phyloP scores from a whole-genome alignment of 108 stramenopile genomes.

The Phaeodactylum tricornutum region DNA sequence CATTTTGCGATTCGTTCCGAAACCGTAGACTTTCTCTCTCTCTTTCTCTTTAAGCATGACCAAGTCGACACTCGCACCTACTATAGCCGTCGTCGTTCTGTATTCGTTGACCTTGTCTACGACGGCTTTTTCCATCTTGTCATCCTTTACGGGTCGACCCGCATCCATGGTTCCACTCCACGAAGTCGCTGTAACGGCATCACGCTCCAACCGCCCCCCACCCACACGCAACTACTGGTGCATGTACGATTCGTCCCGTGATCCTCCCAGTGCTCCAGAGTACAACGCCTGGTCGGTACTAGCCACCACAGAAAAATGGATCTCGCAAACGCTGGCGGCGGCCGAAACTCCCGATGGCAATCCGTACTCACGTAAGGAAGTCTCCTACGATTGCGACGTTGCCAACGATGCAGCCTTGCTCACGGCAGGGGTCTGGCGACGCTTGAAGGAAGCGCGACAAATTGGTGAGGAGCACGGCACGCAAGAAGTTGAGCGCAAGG shows the following conservation, averaged over 20 bases:
- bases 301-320: constrained; percentile 70
- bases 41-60: no score
- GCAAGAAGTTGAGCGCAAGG: constrained; percentile 24
- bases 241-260: constrained; percentile 14
- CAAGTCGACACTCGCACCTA: no score
- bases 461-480: constrained; percentile 49
- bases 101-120: no score
- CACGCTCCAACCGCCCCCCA: neutral
- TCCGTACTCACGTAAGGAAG: constrained; percentile 71
- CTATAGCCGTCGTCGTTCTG: no score
- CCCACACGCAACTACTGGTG: no score
- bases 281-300: constrained; percentile 56
- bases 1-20: no score
- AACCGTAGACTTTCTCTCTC: no score
- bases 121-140: neutral
- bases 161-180: no score
- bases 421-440: constrained; percentile 57
- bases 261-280: constrained; percentile 9
- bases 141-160: neutral
- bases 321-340: constrained; percentile 37
- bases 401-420: constrained; percentile 29
- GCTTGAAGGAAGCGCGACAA: constrained; percentile 65
- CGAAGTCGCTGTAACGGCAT: neutral
- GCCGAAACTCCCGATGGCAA: constrained; percentile 25
- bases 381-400: constrained; percentile 67